Evolutionary conservation across 352 stramenopile species (phyloP).

Genomic region (Pythium guiyangense): DNA sequence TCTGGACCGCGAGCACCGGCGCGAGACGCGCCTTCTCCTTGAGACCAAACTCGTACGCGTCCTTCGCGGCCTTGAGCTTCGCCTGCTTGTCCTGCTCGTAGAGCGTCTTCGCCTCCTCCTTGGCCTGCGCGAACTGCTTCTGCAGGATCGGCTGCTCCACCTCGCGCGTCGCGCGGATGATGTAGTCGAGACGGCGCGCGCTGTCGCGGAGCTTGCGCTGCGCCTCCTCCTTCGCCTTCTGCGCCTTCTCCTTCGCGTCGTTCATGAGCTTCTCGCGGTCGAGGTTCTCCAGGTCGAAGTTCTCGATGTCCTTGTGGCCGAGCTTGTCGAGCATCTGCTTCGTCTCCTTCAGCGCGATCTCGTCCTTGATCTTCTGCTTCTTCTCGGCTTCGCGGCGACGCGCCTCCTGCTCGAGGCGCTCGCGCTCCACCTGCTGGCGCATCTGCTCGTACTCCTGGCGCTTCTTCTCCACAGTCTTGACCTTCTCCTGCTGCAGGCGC

Average conservation of each 20-base stretch:
- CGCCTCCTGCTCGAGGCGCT: slow-evolving; percentile 75
- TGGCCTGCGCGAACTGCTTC: slow-evolving; percentile 73
- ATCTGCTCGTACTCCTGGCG: slow-evolving; percentile 67
- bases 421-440: slow-evolving; percentile 68
- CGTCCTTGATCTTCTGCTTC: slow-evolving; percentile 94
- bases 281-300: slow-evolving; percentile 68
- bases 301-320: slow-evolving; percentile 61
- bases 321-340: slow-evolving; percentile 78
- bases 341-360: slow-evolving; percentile 92
- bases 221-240: slow-evolving; percentile 94
- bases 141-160: slow-evolving; percentile 93
- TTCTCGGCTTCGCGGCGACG: slow-evolving; percentile 91
- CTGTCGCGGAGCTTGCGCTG: slow-evolving; percentile 92
- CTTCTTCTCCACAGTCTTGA: slow-evolving; percentile 83
- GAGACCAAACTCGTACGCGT: slow-evolving; percentile 87
- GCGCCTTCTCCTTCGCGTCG: slow-evolving; percentile 93
- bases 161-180: slow-evolving; percentile 94
- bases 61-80: slow-evolving; percentile 77
- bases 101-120: slow-evolving; percentile 54
- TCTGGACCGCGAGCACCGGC: slow-evolving; percentile 67
- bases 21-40: slow-evolving; percentile 83
- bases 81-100: slow-evolving; percentile 79
- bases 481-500: slow-evolving; percentile 90
- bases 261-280: slow-evolving; percentile 84
- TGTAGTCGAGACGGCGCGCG: slow-evolving; percentile 94